phyloP scores from a whole-genome alignment of 2,329 filamentous ascomycete species.

The Anisogramma anomala region DNA sequence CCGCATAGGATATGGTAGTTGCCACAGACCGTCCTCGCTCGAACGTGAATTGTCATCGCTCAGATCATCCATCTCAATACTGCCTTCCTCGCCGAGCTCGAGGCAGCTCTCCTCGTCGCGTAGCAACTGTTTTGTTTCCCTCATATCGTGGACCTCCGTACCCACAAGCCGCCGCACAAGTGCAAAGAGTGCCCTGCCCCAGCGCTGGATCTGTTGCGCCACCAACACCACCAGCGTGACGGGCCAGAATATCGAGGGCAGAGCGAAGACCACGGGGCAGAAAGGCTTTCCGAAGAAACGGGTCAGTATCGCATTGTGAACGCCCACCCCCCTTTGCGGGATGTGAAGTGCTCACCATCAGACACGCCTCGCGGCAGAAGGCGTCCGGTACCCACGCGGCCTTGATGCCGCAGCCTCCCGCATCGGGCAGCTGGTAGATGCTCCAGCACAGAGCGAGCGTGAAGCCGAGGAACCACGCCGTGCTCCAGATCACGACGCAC shows the following conservation, averaged over 20 bases:
- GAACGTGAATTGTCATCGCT: neutral
- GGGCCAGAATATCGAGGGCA: conserved; percentile 11
- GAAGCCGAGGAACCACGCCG: conserved; percentile 3
- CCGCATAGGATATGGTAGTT: neutral
- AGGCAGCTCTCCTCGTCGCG: conserved; percentile 5
- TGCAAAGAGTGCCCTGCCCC: neutral
- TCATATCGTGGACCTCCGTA: neutral
- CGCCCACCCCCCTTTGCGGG: no score
- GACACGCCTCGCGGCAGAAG: neutral
- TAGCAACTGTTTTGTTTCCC: neutral
- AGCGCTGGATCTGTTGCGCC: neutral
- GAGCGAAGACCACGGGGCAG: conserved; percentile 7
- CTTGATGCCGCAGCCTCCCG: conserved; percentile 1
- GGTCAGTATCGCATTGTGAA: neutral
- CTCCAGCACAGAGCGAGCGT: conserved; percentile 5
- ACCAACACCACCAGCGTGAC: neutral
- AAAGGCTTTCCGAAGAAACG: neutral
- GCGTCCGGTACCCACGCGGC: conserved; percentile 2
- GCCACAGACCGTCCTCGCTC: neutral
- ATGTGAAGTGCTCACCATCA: conserved; percentile 3
- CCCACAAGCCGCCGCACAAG: neutral
- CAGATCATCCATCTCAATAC: neutral
- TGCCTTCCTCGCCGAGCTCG: neutral
- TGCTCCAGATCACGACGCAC: neutral
- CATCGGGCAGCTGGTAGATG: conserved; percentile 1